Evolutionary conservation across 73 alveolate genomes (phyloP).

Genomic region (Paramecium sexaurelia): DNA sequence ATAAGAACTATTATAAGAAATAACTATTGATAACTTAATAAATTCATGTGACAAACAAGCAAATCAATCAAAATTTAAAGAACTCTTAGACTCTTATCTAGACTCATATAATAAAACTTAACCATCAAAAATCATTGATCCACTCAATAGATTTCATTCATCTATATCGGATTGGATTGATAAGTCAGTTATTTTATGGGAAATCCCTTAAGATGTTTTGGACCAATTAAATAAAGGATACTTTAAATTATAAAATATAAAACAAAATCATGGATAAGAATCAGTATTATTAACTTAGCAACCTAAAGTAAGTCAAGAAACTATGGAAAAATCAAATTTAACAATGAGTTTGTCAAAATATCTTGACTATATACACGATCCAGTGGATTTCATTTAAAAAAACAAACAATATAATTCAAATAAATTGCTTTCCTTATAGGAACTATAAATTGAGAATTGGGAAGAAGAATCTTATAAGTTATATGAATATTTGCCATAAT

Average conservation of each 20-base stretch:
- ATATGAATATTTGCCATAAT: background rate
- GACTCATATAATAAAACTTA: background rate
- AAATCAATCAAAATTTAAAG: background rate
- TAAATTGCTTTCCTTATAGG: background rate
- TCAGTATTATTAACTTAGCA: background rate
- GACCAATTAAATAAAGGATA: slow-evolving; percentile 33
- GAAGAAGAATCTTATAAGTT: background rate
- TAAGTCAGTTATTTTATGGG: background rate
- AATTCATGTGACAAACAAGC: background rate
- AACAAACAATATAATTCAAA: background rate
- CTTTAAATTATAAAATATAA: background rate
- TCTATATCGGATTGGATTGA: background rate
- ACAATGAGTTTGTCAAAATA: background rate
- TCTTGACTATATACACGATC: background rate
- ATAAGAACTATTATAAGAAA: background rate
- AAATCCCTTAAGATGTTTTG: background rate
- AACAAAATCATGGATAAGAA: background rate
- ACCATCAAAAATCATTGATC: background rate
- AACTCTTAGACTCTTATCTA: background rate
- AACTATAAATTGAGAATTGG: background rate
- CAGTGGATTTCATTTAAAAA: background rate
- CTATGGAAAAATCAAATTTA: background rate
- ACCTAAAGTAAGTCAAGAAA: background rate
- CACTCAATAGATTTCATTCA: background rate
- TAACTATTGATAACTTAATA: background rate